Evolutionary conservation across 1,284 basidiomycete genomes (phyloP).

Genomic region (Ceratorhiza oryzae-sativae): DNA sequence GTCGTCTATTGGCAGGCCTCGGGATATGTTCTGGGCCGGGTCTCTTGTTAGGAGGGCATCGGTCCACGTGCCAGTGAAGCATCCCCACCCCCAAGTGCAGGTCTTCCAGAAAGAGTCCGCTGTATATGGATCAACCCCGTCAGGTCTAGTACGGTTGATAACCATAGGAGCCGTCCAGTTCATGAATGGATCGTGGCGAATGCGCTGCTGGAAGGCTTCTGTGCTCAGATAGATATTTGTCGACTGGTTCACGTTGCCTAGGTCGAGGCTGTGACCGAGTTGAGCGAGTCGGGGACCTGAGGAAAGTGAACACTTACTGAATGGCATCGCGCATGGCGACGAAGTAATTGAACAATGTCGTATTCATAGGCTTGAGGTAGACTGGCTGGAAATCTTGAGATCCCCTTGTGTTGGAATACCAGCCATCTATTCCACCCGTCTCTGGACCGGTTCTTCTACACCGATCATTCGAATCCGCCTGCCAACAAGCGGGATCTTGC

Average conservation of each 20-base stretch:
- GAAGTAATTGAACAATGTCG: conserved; percentile 35
- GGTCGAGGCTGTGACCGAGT: neutral
- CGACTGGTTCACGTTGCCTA: conserved; percentile 29
- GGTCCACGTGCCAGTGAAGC: conserved; percentile 27
- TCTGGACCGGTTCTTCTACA: neutral
- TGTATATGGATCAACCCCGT: neutral
- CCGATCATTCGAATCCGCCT: neutral
- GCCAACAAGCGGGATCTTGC: neutral
- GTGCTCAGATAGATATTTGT: conserved; percentile 18
- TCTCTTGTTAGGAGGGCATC: conserved; percentile 9
- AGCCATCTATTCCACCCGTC: conserved; percentile 15
- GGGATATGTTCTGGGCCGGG: conserved; percentile 13
- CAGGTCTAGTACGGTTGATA: neutral
- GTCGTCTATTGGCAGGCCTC: conserved; percentile 2
- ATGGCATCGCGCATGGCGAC: conserved; percentile 27
- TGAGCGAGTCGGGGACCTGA: neutral
- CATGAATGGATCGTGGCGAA: conserved; percentile 22
- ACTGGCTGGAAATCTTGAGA: conserved; percentile 12
- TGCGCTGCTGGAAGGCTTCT: conserved; percentile 10
- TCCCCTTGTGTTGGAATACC: conserved; percentile 35
- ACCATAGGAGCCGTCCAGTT: neutral
- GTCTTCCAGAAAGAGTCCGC: conserved; percentile 22
- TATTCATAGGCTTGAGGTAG: conserved; percentile 31
- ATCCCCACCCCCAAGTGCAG: conserved; percentile 38
- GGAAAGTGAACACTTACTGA: neutral